A percentile compares a stretch with the other conserved stretches of the same genome.
Conservation (phyloP, 768 basidiomycete species). For the Termitomyces sp. region DNA sequence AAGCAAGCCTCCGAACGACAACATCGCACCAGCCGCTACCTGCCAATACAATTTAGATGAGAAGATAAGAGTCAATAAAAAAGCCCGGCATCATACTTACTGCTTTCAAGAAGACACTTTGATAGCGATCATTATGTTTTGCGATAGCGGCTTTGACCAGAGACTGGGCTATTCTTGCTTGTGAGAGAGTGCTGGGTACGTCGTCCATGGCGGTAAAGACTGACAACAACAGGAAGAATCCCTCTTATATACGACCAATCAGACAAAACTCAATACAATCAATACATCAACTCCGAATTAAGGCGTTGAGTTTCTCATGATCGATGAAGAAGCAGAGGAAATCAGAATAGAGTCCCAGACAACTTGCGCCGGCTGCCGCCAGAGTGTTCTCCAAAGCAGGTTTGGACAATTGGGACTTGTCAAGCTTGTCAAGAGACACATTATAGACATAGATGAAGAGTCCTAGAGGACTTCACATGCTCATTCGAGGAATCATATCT, state of each 20-base stretch:
- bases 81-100: conserved; percentile 30
- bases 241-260: background rate
- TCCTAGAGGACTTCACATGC: background rate
- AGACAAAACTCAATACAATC: background rate
- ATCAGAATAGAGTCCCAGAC: background rate
- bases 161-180: conserved; percentile 48
- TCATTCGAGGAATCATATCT: background rate
- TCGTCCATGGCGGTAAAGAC: conserved; percentile 10
- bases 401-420: background rate
- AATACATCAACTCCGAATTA: background rate
- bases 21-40: conserved; percentile 65
- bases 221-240: background rate
- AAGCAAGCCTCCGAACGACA: conserved; percentile 70
- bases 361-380: background rate
- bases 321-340: too few species aligned
- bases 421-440: background rate
- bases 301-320: background rate
- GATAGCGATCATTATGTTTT: conserved; percentile 61
- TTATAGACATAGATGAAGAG: background rate
- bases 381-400: background rate
- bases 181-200: conserved; percentile 42
- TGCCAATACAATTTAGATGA: conserved; percentile 15
- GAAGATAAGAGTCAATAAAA: background rate
- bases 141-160: conserved; percentile 52
- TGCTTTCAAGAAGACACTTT: conserved; percentile 61